phyloP scores from a whole-genome alignment of 164 flowering plant genomes.

The Sextonia rubra region DNA sequence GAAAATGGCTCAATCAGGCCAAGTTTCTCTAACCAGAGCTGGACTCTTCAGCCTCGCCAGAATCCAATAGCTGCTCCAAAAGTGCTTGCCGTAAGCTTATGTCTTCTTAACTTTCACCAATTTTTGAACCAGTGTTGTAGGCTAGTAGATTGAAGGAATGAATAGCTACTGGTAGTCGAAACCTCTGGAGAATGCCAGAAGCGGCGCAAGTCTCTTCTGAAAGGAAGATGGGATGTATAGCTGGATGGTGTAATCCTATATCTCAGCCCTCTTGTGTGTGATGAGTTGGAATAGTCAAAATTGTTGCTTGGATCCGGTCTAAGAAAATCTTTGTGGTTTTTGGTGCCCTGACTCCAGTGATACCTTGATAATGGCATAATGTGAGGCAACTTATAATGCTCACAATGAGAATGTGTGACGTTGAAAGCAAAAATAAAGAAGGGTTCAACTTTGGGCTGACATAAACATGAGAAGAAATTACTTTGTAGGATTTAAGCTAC shows the following conservation, averaged over 20 bases:
- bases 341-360: background rate
- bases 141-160: conserved; percentile 27
- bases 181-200: conserved; percentile 8
- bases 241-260: background rate
- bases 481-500: background rate
- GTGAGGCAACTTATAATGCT: background rate
- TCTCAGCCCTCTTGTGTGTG: background rate
- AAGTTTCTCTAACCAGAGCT: conserved; percentile 68
- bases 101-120: conserved; percentile 52
- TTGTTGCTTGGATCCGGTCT: background rate
- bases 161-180: conserved; percentile 13
- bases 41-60: conserved; percentile 47
- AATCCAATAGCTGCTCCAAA: conserved; percentile 62
- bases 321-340: background rate
- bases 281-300: background rate
- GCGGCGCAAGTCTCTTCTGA: background rate
- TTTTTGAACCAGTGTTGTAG: conserved; percentile 63
- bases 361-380: background rate
- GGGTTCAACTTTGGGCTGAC: background rate
- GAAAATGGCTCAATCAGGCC: conserved; percentile 49
- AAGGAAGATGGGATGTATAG: conserved; percentile 3
- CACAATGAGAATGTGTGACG: background rate
- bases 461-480: background rate
- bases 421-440: background rate
- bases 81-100: conserved; percentile 69